Conservation (phyloP, 2,329 filamentous ascomycete genomes). For the Pseudogymnoascus sp. region DNA sequence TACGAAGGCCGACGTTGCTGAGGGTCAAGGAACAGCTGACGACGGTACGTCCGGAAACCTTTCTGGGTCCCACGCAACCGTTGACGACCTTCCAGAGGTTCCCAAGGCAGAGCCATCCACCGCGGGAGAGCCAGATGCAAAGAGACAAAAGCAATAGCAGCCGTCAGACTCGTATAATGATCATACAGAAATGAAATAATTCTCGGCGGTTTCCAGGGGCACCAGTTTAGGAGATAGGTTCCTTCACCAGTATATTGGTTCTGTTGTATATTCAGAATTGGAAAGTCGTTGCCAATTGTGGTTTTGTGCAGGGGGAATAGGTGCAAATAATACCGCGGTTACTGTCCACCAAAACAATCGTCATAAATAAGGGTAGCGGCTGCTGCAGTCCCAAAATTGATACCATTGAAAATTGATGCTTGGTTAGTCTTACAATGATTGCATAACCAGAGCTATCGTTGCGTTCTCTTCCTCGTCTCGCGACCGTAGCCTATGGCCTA, state of each 20-base stretch:
- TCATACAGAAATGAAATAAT: not conserved
- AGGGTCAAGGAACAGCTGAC: conserved; percentile 18
- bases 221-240: not conserved
- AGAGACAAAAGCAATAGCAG: conserved; percentile 27
- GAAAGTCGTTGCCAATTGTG: not conserved
- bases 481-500: not conserved
- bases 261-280: not conserved
- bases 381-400: not conserved
- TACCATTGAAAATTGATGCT: not conserved
- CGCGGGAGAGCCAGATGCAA: conserved; percentile 23
- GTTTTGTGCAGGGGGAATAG: not conserved
- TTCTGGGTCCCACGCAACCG: conserved; percentile 19
- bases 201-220: not conserved
- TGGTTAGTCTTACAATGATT: not conserved
- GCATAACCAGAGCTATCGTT: not conserved
- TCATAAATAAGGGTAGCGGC: not conserved
- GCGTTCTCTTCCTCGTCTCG: not conserved
- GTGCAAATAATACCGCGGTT: not conserved
- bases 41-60: conserved; percentile 8
- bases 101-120: conserved; percentile 28
- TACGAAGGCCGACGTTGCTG: conserved; percentile 16
- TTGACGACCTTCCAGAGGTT: conserved; percentile 30
- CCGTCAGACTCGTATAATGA: not conserved
- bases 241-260: not conserved
- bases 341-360: not conserved